phyloP scores from a whole-genome alignment of 2,329 filamentous ascomycete species.

The Colletotrichum sp. region DNA sequence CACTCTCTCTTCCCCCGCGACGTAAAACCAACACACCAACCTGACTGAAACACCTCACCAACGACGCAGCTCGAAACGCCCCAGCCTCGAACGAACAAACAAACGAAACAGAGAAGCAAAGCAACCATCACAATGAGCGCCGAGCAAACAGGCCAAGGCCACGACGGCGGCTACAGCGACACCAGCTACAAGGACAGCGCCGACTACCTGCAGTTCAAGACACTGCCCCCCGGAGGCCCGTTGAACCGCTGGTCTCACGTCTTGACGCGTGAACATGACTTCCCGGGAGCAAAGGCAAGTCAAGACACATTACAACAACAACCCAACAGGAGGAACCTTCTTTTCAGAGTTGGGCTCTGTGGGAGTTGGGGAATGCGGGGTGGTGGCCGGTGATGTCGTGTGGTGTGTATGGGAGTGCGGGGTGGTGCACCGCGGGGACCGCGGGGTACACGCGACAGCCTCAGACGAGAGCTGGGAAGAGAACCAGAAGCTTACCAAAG shows the following conservation, averaged over 20 bases:
- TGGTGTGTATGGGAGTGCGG: background rate
- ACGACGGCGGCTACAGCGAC: background rate
- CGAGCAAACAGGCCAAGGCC: slow-evolving; percentile 2
- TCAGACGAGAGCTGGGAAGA: background rate
- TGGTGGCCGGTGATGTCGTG: background rate
- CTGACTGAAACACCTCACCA: background rate
- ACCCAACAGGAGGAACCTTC: background rate
- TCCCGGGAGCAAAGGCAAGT: slow-evolving; percentile 83
- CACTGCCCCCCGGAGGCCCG: slow-evolving; percentile 54
- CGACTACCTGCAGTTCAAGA: slow-evolving; percentile 60
- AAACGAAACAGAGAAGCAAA: background rate
- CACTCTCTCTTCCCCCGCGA: background rate
- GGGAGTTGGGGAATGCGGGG: slow-evolving; percentile 15
- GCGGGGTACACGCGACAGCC: background rate
- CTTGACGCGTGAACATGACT: slow-evolving; percentile 86
- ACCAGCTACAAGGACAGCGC: slow-evolving; percentile 47
- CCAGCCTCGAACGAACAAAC: background rate
- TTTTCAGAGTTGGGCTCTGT: background rate
- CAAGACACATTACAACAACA: background rate
- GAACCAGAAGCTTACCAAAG: background rate
- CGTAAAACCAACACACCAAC: background rate
- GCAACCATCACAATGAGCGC: slow-evolving; percentile 1
- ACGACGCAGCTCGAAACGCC: background rate
- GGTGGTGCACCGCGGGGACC: slow-evolving; percentile 4
- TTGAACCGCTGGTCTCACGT: slow-evolving; percentile 88